These are phyloP conservation scores for Maudiozyma humilis DNA, from an alignment of 1,139 yeast genomes.

Conservation along the genomic window DNA sequence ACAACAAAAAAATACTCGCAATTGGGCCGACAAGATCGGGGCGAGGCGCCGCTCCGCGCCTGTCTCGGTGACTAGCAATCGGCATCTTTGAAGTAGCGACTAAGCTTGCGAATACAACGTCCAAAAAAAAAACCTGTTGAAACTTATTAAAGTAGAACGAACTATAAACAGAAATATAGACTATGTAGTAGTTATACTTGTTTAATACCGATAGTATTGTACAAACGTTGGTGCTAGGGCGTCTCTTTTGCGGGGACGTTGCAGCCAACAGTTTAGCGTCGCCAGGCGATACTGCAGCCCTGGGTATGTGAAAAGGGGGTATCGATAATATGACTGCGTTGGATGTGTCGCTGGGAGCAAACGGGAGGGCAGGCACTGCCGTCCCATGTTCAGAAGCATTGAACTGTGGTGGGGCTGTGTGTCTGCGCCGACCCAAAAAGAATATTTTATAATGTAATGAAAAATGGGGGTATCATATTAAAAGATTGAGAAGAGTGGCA, in stretches of 20 bases:
- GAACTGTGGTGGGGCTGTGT: background rate
- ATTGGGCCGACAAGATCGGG: background rate
- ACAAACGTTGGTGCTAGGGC: no score
- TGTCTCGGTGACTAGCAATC: no score
- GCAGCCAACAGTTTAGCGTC: background rate
- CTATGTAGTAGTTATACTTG: background rate
- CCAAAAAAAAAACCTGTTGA: background rate
- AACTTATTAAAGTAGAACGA: background rate
- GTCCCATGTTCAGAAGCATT: background rate
- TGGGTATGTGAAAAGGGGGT: background rate
- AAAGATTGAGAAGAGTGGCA: background rate
- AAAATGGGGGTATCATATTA: slow-evolving; percentile 1
- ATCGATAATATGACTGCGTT: background rate
- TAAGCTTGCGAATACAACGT: no score
- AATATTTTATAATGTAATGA: background rate
- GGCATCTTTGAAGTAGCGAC: no score
- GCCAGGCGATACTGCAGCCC: no score
- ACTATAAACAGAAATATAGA: background rate
- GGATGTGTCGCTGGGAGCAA: background rate
- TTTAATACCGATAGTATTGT: background rate
- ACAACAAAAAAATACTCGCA: background rate
- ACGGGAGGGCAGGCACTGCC: no score
- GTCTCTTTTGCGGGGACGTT: no score
- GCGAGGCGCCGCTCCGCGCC: no score
- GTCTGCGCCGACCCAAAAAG: background rate